Evolutionary conservation across 106 monocot species (phyloP).

Genomic region (Dendrobium officinale): DNA sequence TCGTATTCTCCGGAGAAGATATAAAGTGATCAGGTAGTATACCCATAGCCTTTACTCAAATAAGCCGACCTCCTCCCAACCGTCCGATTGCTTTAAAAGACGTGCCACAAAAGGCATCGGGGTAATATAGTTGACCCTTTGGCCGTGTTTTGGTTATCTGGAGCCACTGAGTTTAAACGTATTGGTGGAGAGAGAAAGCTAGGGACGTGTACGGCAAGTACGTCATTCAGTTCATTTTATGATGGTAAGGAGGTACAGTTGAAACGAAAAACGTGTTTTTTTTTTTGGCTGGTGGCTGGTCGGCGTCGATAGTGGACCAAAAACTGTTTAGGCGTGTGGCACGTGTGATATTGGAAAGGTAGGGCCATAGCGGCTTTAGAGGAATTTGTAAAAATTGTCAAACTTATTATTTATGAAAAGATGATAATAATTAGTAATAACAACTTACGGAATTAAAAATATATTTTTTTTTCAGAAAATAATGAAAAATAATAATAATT

Average conservation of each 20-base stretch:
- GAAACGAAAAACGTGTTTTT: background rate
- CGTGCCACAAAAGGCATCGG: too few species aligned
- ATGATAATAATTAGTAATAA: too few species aligned
- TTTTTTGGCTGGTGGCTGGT: background rate
- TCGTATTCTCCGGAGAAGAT: too few species aligned
- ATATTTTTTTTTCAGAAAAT: too few species aligned
- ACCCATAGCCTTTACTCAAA: background rate
- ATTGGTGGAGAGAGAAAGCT: background rate
- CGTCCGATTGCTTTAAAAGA: background rate
- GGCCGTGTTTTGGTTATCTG: background rate
- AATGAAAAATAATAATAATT: too few species aligned
- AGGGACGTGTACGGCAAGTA: background rate
- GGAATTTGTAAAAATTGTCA: too few species aligned
- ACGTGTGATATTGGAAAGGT: too few species aligned
- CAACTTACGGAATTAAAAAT: too few species aligned
- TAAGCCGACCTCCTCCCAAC: background rate
- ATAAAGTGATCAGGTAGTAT: too few species aligned
- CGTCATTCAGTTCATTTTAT: background rate
- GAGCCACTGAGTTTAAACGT: background rate
- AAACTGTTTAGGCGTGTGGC: too few species aligned
- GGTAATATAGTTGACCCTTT: background rate
- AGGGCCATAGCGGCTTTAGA: too few species aligned
- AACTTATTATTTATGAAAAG: too few species aligned
- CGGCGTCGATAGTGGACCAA: background rate
- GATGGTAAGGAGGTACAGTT: background rate